These are phyloP conservation scores for Fusarium sp. DNA, from an alignment of 2,329 filamentous ascomycete genomes.

Conservation along the genomic window DNA sequence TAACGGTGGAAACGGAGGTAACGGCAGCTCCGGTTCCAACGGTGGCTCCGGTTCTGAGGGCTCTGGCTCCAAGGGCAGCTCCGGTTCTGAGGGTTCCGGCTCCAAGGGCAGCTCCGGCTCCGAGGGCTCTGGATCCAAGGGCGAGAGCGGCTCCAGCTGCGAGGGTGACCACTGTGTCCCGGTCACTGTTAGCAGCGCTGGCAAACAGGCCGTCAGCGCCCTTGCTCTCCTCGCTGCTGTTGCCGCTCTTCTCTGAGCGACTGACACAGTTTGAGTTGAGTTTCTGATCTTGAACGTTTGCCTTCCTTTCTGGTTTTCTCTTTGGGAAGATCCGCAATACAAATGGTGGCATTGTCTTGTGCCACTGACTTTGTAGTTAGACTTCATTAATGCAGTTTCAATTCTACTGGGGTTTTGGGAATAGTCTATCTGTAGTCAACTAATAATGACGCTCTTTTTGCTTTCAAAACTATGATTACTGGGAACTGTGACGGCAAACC, in stretches of 20 bases:
- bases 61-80: background rate
- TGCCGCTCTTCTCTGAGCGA: conserved; percentile 29
- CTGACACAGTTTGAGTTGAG: background rate
- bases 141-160: background rate
- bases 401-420: conserved; percentile 16
- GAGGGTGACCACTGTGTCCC: conserved; percentile 6
- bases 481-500: background rate
- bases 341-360: conserved; percentile 13
- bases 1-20: rapidly evolving
- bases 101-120: background rate
- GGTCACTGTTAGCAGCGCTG: conserved; percentile 26
- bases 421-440: conserved; percentile 16
- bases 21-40: background rate
- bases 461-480: background rate
- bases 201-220: conserved; percentile 35
- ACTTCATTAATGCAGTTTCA: conserved; percentile 12
- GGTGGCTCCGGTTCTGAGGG: background rate
- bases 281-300: background rate
- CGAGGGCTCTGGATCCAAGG: background rate
- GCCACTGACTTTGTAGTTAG: conserved; percentile 25
- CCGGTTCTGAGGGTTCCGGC: background rate
- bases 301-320: conserved; percentile 18
- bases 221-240: conserved; percentile 31
- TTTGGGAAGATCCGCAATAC: conserved; percentile 1
- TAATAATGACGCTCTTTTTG: conserved; percentile 9